phyloP scores from a whole-genome alignment of 495 filamentous ascomycete genomes.

The Daldinia caldariorum region DNA sequence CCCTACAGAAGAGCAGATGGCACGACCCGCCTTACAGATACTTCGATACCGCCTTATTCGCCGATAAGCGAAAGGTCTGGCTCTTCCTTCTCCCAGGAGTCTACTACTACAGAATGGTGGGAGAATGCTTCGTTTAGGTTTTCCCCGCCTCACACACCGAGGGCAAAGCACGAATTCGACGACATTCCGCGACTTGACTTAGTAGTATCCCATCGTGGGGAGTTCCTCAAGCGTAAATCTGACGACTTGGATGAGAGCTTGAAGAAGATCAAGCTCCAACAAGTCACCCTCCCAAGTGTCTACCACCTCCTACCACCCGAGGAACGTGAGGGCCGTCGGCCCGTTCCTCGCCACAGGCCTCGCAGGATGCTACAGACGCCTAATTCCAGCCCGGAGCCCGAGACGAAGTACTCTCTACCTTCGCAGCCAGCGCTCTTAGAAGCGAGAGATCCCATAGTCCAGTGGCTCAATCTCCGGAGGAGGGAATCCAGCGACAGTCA shows the following conservation, averaged over 20 bases:
- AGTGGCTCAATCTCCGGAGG: conserved; percentile 36
- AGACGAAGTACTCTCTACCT: conserved; percentile 13
- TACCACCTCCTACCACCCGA: conserved; percentile 6
- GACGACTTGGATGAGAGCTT: conserved; percentile 3
- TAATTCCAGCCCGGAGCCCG: conserved; percentile 28
- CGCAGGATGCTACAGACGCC: conserved; percentile 12
- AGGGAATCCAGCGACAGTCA: conserved; percentile 21
- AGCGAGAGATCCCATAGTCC: conserved; percentile 36
- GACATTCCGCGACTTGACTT: conserved; percentile 20
- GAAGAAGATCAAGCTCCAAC: conserved; percentile 14
- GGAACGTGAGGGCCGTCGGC: conserved; percentile 4
- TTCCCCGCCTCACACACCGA: conserved; percentile 26
- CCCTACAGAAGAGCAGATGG: conserved; percentile 3
- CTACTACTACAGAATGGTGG: conserved; percentile 22
- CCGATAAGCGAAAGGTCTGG: conserved; percentile 33
- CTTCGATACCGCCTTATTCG: conserved; percentile 21
- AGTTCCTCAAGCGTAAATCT: conserved; percentile 17
- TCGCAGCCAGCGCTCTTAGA: not conserved
- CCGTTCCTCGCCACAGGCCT: not conserved
- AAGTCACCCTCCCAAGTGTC: conserved; percentile 21
- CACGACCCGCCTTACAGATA: not conserved
- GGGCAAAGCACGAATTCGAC: conserved; percentile 28
- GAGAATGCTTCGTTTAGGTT: conserved; percentile 23
- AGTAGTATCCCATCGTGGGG: conserved; percentile 9
- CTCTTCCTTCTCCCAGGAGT: conserved; percentile 37